Base-by-base conservation (phyloP, 1,139 yeast genomes). In the Geotrichum phurueaensis region DNA sequence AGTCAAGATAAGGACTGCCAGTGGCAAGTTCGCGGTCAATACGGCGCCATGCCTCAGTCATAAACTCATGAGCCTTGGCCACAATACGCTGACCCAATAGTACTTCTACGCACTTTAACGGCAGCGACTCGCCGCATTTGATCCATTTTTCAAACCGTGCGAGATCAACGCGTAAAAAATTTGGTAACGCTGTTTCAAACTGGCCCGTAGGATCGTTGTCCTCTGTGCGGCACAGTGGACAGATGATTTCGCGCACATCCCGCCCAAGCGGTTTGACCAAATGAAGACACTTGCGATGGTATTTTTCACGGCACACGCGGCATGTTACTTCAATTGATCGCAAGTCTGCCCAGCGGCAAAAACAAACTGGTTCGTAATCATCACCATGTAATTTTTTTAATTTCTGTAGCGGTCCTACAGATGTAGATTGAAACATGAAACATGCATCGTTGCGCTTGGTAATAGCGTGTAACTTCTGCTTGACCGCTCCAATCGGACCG, bases 381-480 rank as follows among this genome's bases (percentile, higher is more conserved):
- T 39, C 47, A n/a, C 22, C 22, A n/a, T 39, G n/a, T 13, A 15
- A 1, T n/a, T 39, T 39, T 1, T 15, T 15, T 39, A 13, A 22
- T n/a, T 39, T 39, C 20, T 39, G 47, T 39, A 39, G 47, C 20
- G 7, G 9, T n/a, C 47, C 47, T n/a, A 15, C 22, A 39, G 47
- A 39, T 10, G n/a, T 10, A 2, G 18, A n/a, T n/a, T 39, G 7
- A 18, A 39, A 39, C 20, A n/a, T 39, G 47, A 81, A 78, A 58
- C 79, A 78, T 55, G 69, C 73, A 25, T 68, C 71, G 18, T 75
- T 71, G 59, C 78, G 78, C 54, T 73, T 71, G 47, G 72, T 65
- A 3, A 81, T 67, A 4, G 47, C 20, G 9, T 39, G 47, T 13
- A 39, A n/a, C 47, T 39, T 20, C 20, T 39, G 47, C 47, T 39